Conservation (phyloP, 768 basidiomycete genomes). For the Vararia minispora region DNA sequence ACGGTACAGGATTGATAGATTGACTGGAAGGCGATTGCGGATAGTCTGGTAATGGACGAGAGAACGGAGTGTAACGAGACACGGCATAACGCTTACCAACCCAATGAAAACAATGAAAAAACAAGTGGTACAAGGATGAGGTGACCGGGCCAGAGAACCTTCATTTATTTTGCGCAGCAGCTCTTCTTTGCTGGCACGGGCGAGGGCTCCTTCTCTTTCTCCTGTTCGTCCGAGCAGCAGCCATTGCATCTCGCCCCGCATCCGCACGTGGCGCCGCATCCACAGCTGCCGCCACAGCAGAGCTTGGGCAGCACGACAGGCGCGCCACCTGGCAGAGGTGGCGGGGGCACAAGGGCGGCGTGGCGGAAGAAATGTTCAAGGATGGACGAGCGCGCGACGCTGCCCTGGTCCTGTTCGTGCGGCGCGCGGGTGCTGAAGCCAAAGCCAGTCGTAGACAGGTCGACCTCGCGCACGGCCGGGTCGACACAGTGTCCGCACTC, state of each 20-base stretch:
- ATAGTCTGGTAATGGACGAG: too few species aligned
- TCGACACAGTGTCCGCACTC: slow-evolving; percentile 11
- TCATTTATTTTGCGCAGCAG: too few species aligned
- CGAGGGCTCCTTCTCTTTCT: too few species aligned
- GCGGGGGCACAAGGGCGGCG: slow-evolving; percentile 10
- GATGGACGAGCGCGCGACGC: background rate
- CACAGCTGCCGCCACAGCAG: slow-evolving; percentile 13
- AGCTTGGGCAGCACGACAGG: slow-evolving; percentile 13
- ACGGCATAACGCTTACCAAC: too few species aligned
- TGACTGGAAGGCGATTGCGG: too few species aligned
- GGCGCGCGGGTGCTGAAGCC: background rate
- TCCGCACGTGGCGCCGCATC: slow-evolving; percentile 10
- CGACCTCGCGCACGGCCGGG: slow-evolving; percentile 6
- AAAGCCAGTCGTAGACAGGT: background rate
- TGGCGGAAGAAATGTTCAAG: slow-evolving; percentile 11
- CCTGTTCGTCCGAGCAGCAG: slow-evolving; percentile 3
- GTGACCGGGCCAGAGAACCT: too few species aligned
- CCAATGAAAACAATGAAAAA: too few species aligned
- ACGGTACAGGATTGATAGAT: too few species aligned
- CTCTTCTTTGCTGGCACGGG: too few species aligned
- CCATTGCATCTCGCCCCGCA: slow-evolving; percentile 10
- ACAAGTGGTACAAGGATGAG: too few species aligned
- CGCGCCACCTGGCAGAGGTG: slow-evolving; percentile 9
- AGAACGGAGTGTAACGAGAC: too few species aligned
- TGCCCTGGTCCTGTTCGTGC: too few species aligned